These are phyloP conservation scores for Vicia faba DNA, from an alignment of 306 rosid genomes.

Conservation along the genomic window DNA sequence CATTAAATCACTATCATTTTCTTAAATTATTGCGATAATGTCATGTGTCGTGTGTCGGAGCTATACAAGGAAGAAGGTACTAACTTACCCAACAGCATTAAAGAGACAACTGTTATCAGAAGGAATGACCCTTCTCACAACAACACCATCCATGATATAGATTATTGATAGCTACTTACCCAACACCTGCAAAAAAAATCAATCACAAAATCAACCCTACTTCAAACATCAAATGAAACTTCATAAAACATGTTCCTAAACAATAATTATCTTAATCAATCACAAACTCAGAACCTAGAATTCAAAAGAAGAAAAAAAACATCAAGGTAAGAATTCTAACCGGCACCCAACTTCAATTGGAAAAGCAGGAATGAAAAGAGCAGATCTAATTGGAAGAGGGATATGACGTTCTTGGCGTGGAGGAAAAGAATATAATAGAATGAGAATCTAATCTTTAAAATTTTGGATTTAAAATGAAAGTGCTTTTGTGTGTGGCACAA, in stretches of 20 bases:
- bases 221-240: slow-evolving; percentile 24
- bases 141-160: slow-evolving; percentile 68
- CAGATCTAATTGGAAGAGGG: too few relatives aligned
- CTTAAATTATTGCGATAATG: background rate
- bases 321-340: too few relatives aligned
- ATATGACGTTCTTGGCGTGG: too few relatives aligned
- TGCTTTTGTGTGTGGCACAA: too few relatives aligned
- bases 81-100: slow-evolving; percentile 88
- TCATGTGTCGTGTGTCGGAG: too few relatives aligned
- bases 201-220: slow-evolving; percentile 4
- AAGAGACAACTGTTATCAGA: slow-evolving; percentile 91
- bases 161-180: slow-evolving; percentile 12
- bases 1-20: background rate
- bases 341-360: too few relatives aligned
- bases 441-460: too few relatives aligned
- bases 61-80: slow-evolving; percentile 20
- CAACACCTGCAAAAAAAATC: slow-evolving; percentile 42
- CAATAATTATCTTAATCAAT: too few relatives aligned
- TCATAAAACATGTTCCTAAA: background rate
- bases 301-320: too few relatives aligned
- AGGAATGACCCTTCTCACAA: slow-evolving; percentile 82
- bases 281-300: background rate
- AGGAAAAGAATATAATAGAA: too few relatives aligned
- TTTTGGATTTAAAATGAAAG: too few relatives aligned
- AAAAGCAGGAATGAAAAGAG: too few relatives aligned